Base-by-base conservation (phyloP, 116 monocot genomes). In the Posidonia oceanica region DNA sequence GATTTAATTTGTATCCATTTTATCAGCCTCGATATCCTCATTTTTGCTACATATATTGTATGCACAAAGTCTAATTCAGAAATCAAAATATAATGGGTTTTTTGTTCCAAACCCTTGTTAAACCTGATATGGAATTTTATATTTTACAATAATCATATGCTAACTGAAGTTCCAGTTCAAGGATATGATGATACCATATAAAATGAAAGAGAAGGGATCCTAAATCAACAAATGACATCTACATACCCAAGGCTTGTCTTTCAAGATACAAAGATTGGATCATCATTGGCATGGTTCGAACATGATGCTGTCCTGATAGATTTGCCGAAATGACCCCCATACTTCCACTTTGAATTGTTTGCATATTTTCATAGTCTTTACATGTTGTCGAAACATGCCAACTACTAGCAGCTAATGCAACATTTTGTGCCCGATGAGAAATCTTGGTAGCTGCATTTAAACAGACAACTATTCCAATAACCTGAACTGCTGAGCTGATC, bases 181-280 rank as follows among this genome's bases (percentile, higher is more conserved):
- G 29, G 61, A 61, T 61, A 13, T 29, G 12, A 36, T 36, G 12
- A 48, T 7, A 48, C 12, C 7, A 61, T 61, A 61, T 63, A 20
- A 38, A 42, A 40, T 41, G 41, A 44, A 44, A 66, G 66, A 14
- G 10, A 7, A 16, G 41, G 37, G 17, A 7, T 48, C 48, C 48
- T 10, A 48, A 48, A 48, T 48, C 48, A 48, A 48, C 48, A 48
- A 48, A 48, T 10, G 48, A 48, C 7, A 48, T 62, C 23, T 41
- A 72, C 79, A 63, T 83, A 95, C 95, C 91, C 54, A 95, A 88
- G 59, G 95, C 86, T 88, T 91, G 80, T 69, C 95, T 82, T 72
- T 88, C 88, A 69, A 86, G 84, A 66, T 88, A 88, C 48, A 80
- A 74, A 0, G 90, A 77, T 16, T 85, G 87, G 66, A 64, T 7